Base-by-base conservation (phyloP, 2,329 filamentous ascomycete genomes). In the Leptodontidium sp. region DNA sequence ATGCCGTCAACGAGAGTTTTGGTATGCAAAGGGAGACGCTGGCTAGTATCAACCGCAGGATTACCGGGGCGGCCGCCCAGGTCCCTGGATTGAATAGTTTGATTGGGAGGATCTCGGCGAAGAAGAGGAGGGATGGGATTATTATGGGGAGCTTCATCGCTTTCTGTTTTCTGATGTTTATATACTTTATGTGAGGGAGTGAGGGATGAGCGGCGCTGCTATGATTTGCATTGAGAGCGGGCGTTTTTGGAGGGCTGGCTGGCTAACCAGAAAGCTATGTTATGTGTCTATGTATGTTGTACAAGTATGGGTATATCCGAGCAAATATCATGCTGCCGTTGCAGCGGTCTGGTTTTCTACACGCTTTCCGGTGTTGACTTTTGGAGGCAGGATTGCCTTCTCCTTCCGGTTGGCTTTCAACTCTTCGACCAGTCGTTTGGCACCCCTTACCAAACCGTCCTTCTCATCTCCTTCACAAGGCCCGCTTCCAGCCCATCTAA, bases 1-100 rank as follows among this genome's bases (percentile, higher is more conserved):
- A 99, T 82, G 94, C 95, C 12, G 93, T 98, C 64, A 97, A 97
- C 79, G 94, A 98, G 82, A 94, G 86, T 80, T 98, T 99, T 79
- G 86, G 88, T 15, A 77, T 94, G 66, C 96, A 99, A 84, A 86
- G 94, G 70, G 94, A 98, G 84, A 95, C 91, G 32, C 82, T 99
- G 71, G 88, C 91, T 55, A 97, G 88, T 79, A 95, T 99, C 77
- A 97, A 98, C 80, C 86, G 95, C 71, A 87, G 95, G 71, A 98
- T 99, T 80, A 94, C 93, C 4, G 85, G 91, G 43, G 95, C 94
- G 35, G 96, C 95, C 49, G 93, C 92, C 77, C 92, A 97, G 78
- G 91, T 99, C 17, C 96, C 96, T 0, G 96, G 96, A 1, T 90
- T 99, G 75, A 99, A 98, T 81, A 90, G 90, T 63, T 83, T 99